Evolutionary conservation across 331 rosid genomes (phyloP).

Genomic region (Stylosanthes scabra): DNA sequence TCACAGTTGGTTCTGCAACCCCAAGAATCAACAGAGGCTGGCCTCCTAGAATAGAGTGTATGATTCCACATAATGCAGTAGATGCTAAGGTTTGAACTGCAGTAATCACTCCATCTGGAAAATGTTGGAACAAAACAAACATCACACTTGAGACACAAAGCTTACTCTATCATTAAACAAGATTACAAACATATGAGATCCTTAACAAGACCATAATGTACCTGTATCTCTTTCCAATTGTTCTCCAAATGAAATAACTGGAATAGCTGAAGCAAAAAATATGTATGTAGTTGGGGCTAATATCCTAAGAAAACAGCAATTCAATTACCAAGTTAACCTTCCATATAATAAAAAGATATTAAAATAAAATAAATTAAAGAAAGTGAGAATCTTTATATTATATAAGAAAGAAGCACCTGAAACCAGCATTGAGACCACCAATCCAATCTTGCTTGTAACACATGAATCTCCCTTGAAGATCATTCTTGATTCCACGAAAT

Average conservation of each 20-base stretch:
- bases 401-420: slow-evolving; percentile 53
- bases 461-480: slow-evolving; percentile 61
- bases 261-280: slow-evolving; percentile 87
- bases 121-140: slow-evolving; percentile 23
- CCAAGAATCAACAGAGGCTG: slow-evolving; percentile 86
- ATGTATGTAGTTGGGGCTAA: slow-evolving; percentile 86
- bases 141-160: slow-evolving; percentile 27
- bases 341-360: not conserved
- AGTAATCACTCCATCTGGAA: slow-evolving; percentile 74
- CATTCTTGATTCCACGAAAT: slow-evolving; percentile 71
- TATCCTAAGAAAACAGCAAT: slow-evolving; percentile 55
- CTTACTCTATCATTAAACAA: slow-evolving; percentile 1
- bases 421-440: slow-evolving; percentile 67
- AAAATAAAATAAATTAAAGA: not conserved
- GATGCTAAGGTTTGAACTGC: slow-evolving; percentile 88
- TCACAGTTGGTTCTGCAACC: slow-evolving; percentile 86
- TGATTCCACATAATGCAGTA: slow-evolving; percentile 78
- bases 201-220: slow-evolving; percentile 19
- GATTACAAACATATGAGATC: slow-evolving; percentile 1
- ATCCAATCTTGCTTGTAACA: slow-evolving; percentile 86
- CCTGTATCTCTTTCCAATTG: slow-evolving; percentile 84
- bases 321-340: slow-evolving; percentile 28
- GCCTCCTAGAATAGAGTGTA: slow-evolving; percentile 81
- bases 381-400: not conserved
- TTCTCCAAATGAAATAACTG: slow-evolving; percentile 86